A percentile compares a stretch with the other conserved stretches of the same genome.
Conservation (phyloP, 805 yeast genomes). For the Metschnikowia anglica region DNA sequence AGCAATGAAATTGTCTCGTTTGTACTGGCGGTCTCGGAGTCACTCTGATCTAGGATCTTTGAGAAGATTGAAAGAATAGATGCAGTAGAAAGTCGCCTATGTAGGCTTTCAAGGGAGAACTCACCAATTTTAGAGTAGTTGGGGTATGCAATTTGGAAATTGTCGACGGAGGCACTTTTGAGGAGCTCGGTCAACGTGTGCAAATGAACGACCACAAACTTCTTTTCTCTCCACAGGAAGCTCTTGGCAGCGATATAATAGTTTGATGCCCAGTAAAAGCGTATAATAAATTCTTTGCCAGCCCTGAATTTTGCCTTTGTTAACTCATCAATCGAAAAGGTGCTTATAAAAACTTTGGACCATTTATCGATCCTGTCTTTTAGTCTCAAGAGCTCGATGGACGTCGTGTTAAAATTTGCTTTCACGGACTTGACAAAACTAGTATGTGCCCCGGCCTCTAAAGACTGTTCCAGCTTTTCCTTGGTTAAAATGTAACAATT, state of each 20-base stretch:
- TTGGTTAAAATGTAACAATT: conserved; percentile 40
- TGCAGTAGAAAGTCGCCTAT: conserved; percentile 65
- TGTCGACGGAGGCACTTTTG: not conserved
- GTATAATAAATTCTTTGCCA: conserved; percentile 5
- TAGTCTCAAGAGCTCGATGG: conserved; percentile 39
- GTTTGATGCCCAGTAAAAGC: conserved; percentile 34
- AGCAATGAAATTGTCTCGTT: conserved; percentile 41
- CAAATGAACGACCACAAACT: conserved; percentile 35
- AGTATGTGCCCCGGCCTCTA: conserved; percentile 23
- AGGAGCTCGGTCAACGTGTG: conserved; percentile 38
- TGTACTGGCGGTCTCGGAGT: conserved; percentile 23
- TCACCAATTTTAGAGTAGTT: conserved; percentile 63
- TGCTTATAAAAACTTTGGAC: conserved; percentile 24
- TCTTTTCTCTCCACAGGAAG: conserved; percentile 32
- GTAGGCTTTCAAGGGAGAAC: conserved; percentile 49
- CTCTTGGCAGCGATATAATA: conserved; percentile 24
- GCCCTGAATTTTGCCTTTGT: not conserved
- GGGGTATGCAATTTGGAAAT: conserved; percentile 43
- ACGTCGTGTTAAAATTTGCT: conserved; percentile 32
- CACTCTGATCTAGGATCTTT: conserved; percentile 40
- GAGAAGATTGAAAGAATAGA: conserved; percentile 68
- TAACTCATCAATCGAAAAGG: not conserved
- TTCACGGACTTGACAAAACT: conserved; percentile 17
- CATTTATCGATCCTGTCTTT: conserved; percentile 49
- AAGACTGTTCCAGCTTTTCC: conserved; percentile 24